Conservation (phyloP, 108 stramenopile genomes). For the Fragilariopsis cylindrus region DNA sequence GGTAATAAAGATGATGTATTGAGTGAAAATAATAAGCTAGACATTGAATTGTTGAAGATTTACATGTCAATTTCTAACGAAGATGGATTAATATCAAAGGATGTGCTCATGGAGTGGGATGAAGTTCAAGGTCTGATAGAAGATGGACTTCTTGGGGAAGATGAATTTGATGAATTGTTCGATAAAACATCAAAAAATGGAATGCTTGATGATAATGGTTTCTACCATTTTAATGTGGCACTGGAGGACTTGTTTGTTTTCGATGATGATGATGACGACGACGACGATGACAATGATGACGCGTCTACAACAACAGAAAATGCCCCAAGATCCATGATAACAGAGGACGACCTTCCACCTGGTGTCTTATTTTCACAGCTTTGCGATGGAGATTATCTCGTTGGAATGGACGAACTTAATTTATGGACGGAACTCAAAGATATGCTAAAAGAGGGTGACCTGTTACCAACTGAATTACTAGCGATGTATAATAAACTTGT, state of each 20-base stretch:
- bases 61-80: slow-evolving; percentile 45
- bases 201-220: slow-evolving; percentile 58
- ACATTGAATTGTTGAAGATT: slow-evolving; percentile 41
- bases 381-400: slow-evolving; percentile 57
- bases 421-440: slow-evolving; percentile 74
- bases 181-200: slow-evolving; percentile 29
- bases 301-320: slow-evolving; percentile 9
- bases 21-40: slow-evolving; percentile 31
- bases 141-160: slow-evolving; percentile 70
- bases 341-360: slow-evolving; percentile 61
- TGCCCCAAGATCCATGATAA: slow-evolving; percentile 23
- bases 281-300: slow-evolving; percentile 24
- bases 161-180: slow-evolving; percentile 79
- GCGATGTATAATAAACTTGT: slow-evolving; percentile 43
- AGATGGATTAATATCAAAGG: slow-evolving; percentile 40
- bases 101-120: slow-evolving; percentile 57
- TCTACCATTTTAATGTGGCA: slow-evolving; percentile 67
- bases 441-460: slow-evolving; percentile 66
- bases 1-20: neutral
- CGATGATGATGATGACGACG: slow-evolving; percentile 60
- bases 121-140: slow-evolving; percentile 68
- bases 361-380: slow-evolving; percentile 68
- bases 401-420: slow-evolving; percentile 57
- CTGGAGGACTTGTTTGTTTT: slow-evolving; percentile 80
- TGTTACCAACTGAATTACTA: slow-evolving; percentile 61